These are phyloP conservation scores for Capronia coronata DNA, from an alignment of 2,329 filamentous ascomycete species.

Conservation along the genomic window DNA sequence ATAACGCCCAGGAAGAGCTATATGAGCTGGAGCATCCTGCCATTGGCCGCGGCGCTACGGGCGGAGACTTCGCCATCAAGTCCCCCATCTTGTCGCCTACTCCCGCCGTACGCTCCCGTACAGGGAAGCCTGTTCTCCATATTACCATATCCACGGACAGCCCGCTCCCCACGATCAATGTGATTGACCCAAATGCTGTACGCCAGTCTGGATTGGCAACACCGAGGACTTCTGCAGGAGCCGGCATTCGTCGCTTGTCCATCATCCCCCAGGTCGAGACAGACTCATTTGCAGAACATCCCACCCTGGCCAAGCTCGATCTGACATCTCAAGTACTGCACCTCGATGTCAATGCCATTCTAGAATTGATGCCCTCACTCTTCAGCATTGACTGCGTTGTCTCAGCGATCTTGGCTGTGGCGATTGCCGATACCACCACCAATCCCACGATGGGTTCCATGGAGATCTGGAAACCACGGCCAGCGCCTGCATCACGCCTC, in stretches of 20 bases:
- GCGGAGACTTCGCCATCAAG: conserved; percentile 16
- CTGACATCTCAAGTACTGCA: conserved; percentile 35
- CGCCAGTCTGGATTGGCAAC: conserved; percentile 26
- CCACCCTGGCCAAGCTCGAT: conserved; percentile 39
- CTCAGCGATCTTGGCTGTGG: conserved; percentile 41
- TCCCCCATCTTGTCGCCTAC: conserved; percentile 8
- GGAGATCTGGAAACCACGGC: conserved; percentile 23
- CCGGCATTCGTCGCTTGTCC: conserved; percentile 29
- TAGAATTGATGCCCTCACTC: conserved; percentile 39
- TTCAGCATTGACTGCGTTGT: conserved; percentile 46
- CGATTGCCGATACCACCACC: conserved; percentile 39
- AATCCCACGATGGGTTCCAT: conserved; percentile 37
- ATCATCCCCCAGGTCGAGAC: conserved; percentile 37
- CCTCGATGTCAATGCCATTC: conserved; percentile 38
- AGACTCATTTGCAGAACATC: conserved; percentile 28
- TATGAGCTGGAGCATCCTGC: conserved; percentile 45
- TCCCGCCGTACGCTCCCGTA: conserved; percentile 13
- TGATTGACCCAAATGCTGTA: conserved; percentile 34
- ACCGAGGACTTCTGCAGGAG: conserved; percentile 12
- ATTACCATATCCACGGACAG: conserved; percentile 37
- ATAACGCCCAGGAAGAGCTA: conserved; percentile 36
- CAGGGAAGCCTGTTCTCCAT: conserved; percentile 32
- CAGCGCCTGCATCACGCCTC: conserved; percentile 19
- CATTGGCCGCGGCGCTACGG: conserved; percentile 30
- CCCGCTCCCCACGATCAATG: conserved; percentile 36